phyloP scores from a whole-genome alignment of 345 rosid genomes.

The Reutealis trisperma region DNA sequence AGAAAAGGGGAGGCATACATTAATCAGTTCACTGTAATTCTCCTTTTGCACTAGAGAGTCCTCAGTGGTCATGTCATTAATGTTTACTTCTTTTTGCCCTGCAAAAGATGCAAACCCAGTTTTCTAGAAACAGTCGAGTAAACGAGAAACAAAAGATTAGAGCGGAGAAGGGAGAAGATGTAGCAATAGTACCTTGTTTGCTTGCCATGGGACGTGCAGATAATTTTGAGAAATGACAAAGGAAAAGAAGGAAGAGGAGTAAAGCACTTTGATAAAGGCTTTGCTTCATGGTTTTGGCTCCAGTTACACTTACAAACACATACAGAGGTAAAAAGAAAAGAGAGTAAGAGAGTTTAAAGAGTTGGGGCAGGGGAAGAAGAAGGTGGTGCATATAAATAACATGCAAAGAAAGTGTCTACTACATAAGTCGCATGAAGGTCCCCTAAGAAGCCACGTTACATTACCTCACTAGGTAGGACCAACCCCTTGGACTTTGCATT shows the following conservation, averaged over 20 bases:
- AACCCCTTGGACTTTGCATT: too few species aligned
- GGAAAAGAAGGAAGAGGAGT: conserved; percentile 39
- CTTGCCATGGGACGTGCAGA: conserved; percentile 36
- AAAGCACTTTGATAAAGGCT: conserved; percentile 30
- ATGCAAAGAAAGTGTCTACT: conserved; percentile 19
- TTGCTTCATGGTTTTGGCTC: conserved; percentile 48
- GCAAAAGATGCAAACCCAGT: conserved; percentile 15
- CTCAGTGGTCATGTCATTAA: conserved; percentile 21
- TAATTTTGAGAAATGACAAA: conserved; percentile 31
- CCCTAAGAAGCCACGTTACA: not conserved
- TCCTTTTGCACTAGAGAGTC: conserved; percentile 27
- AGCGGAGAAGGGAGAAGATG: not conserved
- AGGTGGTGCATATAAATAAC: conserved; percentile 30
- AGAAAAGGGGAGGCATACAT: conserved; percentile 23
- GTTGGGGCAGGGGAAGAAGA: conserved; percentile 15
- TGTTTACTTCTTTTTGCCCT: conserved; percentile 38
- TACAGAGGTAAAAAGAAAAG: not conserved
- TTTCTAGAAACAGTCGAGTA: not conserved
- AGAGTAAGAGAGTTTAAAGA: not conserved
- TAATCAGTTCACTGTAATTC: conserved; percentile 24
- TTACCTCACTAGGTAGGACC: not conserved
- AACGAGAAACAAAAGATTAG: not conserved
- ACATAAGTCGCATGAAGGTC: conserved; percentile 18
- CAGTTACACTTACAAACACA: too few species aligned
- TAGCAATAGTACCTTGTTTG: conserved; percentile 29